These are phyloP conservation scores for Hypoxylon rickii DNA, from an alignment of 495 filamentous ascomycete genomes.

Conservation along the genomic window DNA sequence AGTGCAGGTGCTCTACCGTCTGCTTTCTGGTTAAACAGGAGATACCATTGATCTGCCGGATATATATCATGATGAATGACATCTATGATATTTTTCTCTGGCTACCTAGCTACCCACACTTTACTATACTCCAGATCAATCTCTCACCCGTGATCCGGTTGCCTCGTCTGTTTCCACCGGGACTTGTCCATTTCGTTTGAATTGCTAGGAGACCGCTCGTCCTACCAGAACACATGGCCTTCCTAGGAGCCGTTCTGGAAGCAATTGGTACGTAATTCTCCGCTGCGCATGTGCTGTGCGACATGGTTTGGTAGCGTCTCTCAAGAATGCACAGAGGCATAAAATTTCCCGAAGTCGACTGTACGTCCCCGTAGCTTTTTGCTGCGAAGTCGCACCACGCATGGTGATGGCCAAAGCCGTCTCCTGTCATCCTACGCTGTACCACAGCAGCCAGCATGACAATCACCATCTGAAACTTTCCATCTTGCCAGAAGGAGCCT, in stretches of 20 bases:
- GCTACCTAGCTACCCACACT: no score
- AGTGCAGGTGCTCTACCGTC: no score
- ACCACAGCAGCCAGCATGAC: slow-evolving; percentile 19
- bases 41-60: no score
- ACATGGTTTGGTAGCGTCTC: slow-evolving; percentile 27
- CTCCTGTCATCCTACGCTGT: slow-evolving; percentile 37
- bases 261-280: slow-evolving; percentile 38
- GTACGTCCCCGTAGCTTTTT: slow-evolving; percentile 37
- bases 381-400: slow-evolving; percentile 31
- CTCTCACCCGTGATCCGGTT: no score
- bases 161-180: no score
- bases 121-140: no score
- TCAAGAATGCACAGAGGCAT: slow-evolving; percentile 23
- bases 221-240: slow-evolving; percentile 39
- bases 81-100: no score
- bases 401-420: slow-evolving; percentile 20
- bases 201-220: no score
- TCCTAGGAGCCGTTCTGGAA: slow-evolving; percentile 10
- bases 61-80: no score
- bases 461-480: slow-evolving; percentile 37
- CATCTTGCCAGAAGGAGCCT: slow-evolving; percentile 29
- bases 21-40: no score
- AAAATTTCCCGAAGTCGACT: slow-evolving; percentile 46
- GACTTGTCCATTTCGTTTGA: no score
- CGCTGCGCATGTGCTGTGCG: slow-evolving; percentile 33